Conservation (phyloP, 768 basidiomycete genomes). For the Coprinellus micaceus region DNA sequence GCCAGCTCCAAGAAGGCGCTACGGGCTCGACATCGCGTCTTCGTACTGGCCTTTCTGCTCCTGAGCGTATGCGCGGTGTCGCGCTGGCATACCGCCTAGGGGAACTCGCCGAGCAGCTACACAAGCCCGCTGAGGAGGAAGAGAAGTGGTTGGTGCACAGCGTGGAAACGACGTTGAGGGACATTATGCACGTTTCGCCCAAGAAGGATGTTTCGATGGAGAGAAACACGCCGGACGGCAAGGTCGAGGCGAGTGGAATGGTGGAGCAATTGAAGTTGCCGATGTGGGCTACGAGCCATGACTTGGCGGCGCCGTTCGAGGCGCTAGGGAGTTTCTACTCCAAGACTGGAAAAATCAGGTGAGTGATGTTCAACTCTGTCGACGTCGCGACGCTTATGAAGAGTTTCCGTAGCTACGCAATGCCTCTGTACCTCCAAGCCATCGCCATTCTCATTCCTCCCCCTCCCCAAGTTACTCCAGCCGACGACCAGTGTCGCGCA, state of each 20-base stretch:
- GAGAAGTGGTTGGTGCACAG: slow-evolving; percentile 41
- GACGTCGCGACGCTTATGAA: background rate
- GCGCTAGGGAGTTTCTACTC: slow-evolving; percentile 63
- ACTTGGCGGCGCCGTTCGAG: slow-evolving; percentile 66
- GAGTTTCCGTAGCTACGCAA: slow-evolving; percentile 45
- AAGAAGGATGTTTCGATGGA: slow-evolving; percentile 7
- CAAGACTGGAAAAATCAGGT: slow-evolving; percentile 54
- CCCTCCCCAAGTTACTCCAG: slow-evolving; percentile 28
- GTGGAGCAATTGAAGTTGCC: slow-evolving; percentile 56
- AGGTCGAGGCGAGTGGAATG: slow-evolving; percentile 25
- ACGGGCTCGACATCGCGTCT: slow-evolving; percentile 13
- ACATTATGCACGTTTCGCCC: slow-evolving; percentile 25
- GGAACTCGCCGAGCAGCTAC: slow-evolving; percentile 34
- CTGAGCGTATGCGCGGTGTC: slow-evolving; percentile 34
- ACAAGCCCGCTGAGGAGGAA: slow-evolving; percentile 34
- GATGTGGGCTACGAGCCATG: slow-evolving; percentile 53
- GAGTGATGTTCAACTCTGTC: slow-evolving; percentile 18
- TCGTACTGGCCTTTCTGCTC: slow-evolving; percentile 9
- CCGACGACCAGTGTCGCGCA: slow-evolving; percentile 58
- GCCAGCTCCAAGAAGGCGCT: slow-evolving; percentile 27
- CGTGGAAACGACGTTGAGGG: slow-evolving; percentile 40
- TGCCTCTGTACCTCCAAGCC: slow-evolving; percentile 64
- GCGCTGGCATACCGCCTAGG: slow-evolving; percentile 42
- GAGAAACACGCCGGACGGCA: background rate
- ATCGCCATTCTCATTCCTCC: slow-evolving; percentile 57